Percentiles rank a stretch among this genome's conserved stretches.
These are phyloP conservation scores for Ceratobasidium sp. DNA, from an alignment of 1,284 basidiomycete species.

Conservation along the genomic window DNA sequence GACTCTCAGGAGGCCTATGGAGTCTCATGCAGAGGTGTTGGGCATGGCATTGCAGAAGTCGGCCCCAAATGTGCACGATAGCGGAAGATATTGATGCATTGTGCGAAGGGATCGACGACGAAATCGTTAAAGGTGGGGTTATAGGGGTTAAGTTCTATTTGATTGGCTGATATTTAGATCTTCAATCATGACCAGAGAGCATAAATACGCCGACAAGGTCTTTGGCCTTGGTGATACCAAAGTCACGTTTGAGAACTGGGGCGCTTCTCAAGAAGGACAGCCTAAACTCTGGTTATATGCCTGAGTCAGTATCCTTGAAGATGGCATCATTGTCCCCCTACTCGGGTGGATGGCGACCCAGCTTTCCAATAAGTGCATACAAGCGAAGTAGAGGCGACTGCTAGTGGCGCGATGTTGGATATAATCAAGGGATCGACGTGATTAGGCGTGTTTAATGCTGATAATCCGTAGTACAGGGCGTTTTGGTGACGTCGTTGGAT, in stretches of 20 bases:
- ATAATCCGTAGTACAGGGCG: too few species aligned
- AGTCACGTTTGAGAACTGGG: not conserved
- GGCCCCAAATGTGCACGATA: not conserved
- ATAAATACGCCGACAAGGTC: too few species aligned
- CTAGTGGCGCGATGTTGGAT: too few species aligned
- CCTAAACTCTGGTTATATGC: slow-evolving; percentile 1
- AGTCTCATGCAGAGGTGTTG: slow-evolving; percentile 18
- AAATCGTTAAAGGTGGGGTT: not conserved
- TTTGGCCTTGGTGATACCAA: too few species aligned
- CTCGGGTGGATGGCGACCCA: too few species aligned
- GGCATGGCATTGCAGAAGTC: not conserved
- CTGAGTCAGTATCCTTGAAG: not conserved
- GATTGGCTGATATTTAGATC: not conserved
- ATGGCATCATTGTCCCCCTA: not conserved
- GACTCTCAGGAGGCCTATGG: slow-evolving; percentile 30
- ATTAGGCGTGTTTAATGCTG: too few species aligned
- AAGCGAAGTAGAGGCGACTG: too few species aligned
- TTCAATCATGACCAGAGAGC: too few species aligned
- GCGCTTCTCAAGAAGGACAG: not conserved
- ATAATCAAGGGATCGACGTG: too few species aligned
- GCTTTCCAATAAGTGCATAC: too few species aligned
- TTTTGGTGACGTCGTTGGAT: too few species aligned
- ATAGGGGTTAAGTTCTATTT: not conserved
- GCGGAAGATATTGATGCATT: not conserved
- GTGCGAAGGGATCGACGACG: not conserved